phyloP scores from a whole-genome alignment of 257 asterid genomes.

The Solanum sejunctum region DNA sequence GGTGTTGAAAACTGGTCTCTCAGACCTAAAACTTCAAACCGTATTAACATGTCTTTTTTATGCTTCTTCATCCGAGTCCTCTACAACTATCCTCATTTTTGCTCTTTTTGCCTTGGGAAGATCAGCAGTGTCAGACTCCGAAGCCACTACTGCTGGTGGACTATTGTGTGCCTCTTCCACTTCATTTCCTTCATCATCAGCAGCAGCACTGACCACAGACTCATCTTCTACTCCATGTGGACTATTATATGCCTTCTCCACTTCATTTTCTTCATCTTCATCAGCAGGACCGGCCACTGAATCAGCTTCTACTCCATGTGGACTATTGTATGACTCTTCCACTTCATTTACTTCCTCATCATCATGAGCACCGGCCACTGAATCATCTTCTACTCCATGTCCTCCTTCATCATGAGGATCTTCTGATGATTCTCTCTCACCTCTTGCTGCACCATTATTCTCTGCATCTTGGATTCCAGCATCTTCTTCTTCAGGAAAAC shows the following conservation, averaged over 20 bases:
- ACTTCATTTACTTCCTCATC: not conserved
- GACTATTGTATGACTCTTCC: conserved; percentile 1
- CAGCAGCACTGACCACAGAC: not conserved
- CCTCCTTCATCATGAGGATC: conserved; percentile 1
- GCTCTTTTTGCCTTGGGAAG: conserved; percentile 33
- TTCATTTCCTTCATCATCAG: not conserved
- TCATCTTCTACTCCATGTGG: not conserved
- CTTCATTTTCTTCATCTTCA: not conserved
- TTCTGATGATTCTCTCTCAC: conserved; percentile 20
- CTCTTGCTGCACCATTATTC: conserved; percentile 4
- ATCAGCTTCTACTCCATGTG: conserved; percentile 37
- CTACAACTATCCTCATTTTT: conserved; percentile 31
- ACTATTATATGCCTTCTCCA: not conserved
- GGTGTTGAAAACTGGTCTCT: not conserved
- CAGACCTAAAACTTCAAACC: not conserved
- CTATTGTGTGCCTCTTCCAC: not conserved
- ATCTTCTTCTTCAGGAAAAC: conserved; percentile 23
- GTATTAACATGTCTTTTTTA: not conserved
- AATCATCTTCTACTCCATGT: not conserved
- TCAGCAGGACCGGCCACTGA: conserved; percentile 14
- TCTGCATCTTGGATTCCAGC: conserved; percentile 25
- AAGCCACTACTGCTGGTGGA: conserved; percentile 36
- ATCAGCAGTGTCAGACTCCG: conserved; percentile 15
- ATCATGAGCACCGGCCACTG: not conserved
- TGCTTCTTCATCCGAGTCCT: conserved; percentile 55